Conservation (phyloP, 768 basidiomycete genomes). For the Calocybe cyanea region DNA sequence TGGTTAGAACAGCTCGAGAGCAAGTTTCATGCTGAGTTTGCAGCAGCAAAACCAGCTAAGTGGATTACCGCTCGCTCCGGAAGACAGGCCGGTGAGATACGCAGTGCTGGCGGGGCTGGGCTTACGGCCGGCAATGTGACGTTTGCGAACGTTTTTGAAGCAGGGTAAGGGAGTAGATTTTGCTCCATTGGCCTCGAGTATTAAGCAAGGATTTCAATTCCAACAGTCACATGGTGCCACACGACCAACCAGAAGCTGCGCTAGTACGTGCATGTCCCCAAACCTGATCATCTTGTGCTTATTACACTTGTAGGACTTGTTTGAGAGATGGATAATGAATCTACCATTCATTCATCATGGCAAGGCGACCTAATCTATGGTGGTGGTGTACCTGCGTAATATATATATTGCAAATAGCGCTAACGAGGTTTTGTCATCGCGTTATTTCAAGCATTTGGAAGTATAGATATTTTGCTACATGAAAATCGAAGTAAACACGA, state of each 20-base stretch:
- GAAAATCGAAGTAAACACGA: too few relatives aligned
- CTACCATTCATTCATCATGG: background rate
- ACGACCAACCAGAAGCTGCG: conserved; percentile 85
- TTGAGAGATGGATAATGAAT: background rate
- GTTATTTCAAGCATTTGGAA: too few relatives aligned
- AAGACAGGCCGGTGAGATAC: conserved; percentile 61
- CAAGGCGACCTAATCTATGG: background rate
- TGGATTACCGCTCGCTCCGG: conserved; percentile 56
- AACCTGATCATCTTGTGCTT: background rate
- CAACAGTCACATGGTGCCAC: conserved; percentile 78
- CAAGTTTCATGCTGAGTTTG: conserved; percentile 60
- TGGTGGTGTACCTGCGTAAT: background rate
- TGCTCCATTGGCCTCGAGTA: background rate
- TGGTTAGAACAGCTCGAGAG: conserved; percentile 69
- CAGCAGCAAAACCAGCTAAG: conserved; percentile 39
- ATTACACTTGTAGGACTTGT: background rate
- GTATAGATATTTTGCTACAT: too few relatives aligned
- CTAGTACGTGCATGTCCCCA: conserved; percentile 48
- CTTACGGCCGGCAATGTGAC: conserved; percentile 80
- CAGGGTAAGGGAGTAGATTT: conserved; percentile 54
- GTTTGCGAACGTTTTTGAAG: conserved; percentile 72
- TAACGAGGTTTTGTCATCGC: too few relatives aligned
- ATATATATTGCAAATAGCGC: background rate
- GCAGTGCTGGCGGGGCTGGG: conserved; percentile 62
- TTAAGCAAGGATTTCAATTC: conserved; percentile 4